These are phyloP conservation scores for Blastobotrys aristatus DNA, from an alignment of 1,139 yeast genomes.

Conservation along the genomic window DNA sequence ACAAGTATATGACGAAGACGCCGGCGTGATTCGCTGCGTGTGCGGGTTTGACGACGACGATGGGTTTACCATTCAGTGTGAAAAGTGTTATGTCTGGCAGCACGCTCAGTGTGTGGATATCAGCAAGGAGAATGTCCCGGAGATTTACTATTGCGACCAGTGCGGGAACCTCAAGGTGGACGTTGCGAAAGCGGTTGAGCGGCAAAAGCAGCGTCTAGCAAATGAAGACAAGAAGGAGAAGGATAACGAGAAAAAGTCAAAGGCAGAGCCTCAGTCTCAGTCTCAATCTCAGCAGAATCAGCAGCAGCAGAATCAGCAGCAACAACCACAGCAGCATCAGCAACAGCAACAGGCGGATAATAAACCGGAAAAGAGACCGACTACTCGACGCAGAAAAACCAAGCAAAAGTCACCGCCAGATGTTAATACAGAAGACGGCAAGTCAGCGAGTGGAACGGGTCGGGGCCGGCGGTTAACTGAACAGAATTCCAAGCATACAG, in stretches of 20 bases:
- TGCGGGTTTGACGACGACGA: constrained; percentile 90
- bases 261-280: background rate
- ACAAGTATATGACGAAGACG: constrained; percentile 39
- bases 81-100: constrained; percentile 88
- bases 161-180: constrained; percentile 62
- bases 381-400: background rate
- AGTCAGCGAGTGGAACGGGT: no score
- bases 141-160: constrained; percentile 71
- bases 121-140: constrained; percentile 71
- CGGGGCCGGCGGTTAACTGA: constrained; percentile 20
- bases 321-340: background rate
- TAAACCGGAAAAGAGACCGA: background rate
- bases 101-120: constrained; percentile 88
- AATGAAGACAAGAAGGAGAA: constrained; percentile 5
- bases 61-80: constrained; percentile 93
- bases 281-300: background rate
- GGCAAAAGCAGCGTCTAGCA: constrained; percentile 25
- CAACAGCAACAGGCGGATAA: constrained; percentile 2
- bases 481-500: constrained; percentile 13
- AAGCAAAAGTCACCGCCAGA: background rate
- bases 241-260: background rate
- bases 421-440: constrained; percentile 16
- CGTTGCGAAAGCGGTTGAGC: constrained; percentile 43
- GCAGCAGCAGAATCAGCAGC: constrained; percentile 1
- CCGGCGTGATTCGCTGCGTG: constrained; percentile 84